These are phyloP conservation scores for Nothophaeocryptopus gaeumannii DNA, from an alignment of 2,329 filamentous ascomycete genomes.

Conservation along the genomic window DNA sequence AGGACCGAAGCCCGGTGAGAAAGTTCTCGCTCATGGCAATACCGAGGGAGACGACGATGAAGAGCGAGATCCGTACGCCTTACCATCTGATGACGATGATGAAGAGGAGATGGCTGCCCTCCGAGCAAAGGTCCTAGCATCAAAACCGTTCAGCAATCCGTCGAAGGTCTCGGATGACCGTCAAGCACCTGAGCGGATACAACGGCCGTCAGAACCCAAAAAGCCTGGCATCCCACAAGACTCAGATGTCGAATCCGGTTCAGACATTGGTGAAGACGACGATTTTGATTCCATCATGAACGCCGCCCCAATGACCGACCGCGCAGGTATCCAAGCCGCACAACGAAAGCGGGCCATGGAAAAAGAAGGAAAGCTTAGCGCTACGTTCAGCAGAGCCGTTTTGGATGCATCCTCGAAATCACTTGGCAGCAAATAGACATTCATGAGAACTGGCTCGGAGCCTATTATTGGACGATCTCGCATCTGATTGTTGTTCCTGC, in stretches of 20 bases:
- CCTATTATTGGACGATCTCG: too few relatives aligned
- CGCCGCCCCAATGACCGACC: slow-evolving; percentile 84
- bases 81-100: slow-evolving; percentile 74
- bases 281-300: slow-evolving; percentile 92
- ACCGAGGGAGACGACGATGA: slow-evolving; percentile 47
- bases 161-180: slow-evolving; percentile 46
- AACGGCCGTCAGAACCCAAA: slow-evolving; percentile 52
- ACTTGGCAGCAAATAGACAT: slow-evolving; percentile 5
- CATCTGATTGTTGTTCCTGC: too few relatives aligned
- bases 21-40: slow-evolving; percentile 40
- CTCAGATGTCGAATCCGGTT: slow-evolving; percentile 68
- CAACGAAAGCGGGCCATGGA: slow-evolving; percentile 55
- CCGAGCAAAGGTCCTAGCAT: slow-evolving; percentile 81
- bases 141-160: slow-evolving; percentile 75
- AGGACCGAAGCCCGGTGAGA: slow-evolving; percentile 51
- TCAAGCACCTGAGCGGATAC: slow-evolving; percentile 59
- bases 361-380: slow-evolving; percentile 42
- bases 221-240: slow-evolving; percentile 41
- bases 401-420: slow-evolving; percentile 48
- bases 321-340: slow-evolving; percentile 67
- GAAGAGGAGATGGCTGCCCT: slow-evolving; percentile 93
- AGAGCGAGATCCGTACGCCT: slow-evolving; percentile 65
- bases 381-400: slow-evolving; percentile 49
- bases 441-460: not conserved
- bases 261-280: slow-evolving; percentile 67